A percentile compares a stretch with the other conserved stretches of the same genome.
Evolutionary conservation across 129 eudicot species (phyloP).

Genomic region (Glebionis coronaria): DNA sequence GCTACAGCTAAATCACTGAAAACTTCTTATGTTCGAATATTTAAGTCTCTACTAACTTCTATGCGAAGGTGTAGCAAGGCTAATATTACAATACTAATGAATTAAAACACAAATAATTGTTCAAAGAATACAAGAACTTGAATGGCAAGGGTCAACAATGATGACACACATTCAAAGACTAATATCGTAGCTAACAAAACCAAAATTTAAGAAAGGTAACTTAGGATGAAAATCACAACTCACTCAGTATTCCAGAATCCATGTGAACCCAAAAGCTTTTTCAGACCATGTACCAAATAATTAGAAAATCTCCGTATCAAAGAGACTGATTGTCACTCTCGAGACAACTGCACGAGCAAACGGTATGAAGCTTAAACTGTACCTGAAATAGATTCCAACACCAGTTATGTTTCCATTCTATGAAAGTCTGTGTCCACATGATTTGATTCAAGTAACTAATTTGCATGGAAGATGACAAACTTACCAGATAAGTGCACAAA

Average conservation of each 20-base stretch:
- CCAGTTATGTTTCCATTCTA: slow-evolving; percentile 10
- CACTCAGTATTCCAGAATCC: background rate
- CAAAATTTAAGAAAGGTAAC: slow-evolving; percentile 6
- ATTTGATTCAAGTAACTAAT: background rate
- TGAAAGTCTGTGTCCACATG: background rate
- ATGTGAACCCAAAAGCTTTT: slow-evolving; percentile 5
- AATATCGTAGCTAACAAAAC: background rate
- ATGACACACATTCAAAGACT: background rate
- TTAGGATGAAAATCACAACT: slow-evolving; percentile 5
- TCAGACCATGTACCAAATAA: background rate
- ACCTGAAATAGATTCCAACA: slow-evolving; percentile 56
- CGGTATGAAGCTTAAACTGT: slow-evolving; percentile 91
- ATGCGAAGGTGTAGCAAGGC: background rate
- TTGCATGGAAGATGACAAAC: slow-evolving; percentile 27
- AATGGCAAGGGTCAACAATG: background rate
- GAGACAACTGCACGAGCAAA: slow-evolving; percentile 82
- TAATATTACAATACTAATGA: background rate
- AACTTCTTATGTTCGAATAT: background rate
- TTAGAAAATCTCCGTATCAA: slow-evolving; percentile 68
- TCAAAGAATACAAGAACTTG: background rate
- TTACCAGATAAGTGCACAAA: slow-evolving; percentile 84
- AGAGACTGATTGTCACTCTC: slow-evolving; percentile 67
- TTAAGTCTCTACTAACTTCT: background rate
- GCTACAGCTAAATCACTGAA: background rate
- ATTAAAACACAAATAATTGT: background rate